phyloP scores from a whole-genome alignment of 176 grass and related monocot species.

The Triticum monococcum region DNA sequence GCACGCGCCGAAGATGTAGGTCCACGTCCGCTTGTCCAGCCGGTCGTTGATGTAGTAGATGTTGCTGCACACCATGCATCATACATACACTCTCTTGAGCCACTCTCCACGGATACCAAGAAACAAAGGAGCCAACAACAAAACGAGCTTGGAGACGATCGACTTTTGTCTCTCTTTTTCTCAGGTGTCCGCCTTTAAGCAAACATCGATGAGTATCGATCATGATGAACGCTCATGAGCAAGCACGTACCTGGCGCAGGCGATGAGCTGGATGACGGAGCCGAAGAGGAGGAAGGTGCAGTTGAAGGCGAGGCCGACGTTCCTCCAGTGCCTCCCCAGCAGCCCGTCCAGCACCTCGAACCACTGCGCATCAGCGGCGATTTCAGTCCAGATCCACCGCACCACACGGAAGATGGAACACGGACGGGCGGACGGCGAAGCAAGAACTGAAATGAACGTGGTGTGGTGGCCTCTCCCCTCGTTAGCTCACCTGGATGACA shows the following conservation, averaged over 20 bases:
- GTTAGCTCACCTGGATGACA: conserved; percentile 79
- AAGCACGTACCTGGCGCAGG: conserved; percentile 75
- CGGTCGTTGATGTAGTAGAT: conserved; percentile 99
- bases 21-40: conserved; percentile 98
- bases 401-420: not conserved
- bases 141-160: not conserved
- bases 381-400: not conserved
- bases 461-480: not conserved
- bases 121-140: not conserved
- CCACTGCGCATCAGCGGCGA: conserved; percentile 49
- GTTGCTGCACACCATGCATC: conserved; percentile 48
- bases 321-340: conserved; percentile 94
- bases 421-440: too few species aligned
- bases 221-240: not conserved
- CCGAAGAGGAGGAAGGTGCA: conserved; percentile 99
- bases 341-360: conserved; percentile 97
- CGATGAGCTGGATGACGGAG: conserved; percentile 99
- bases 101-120: not conserved
- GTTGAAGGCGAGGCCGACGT: conserved; percentile 95
- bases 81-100: not conserved
- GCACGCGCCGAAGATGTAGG: conserved; percentile 97
- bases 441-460: not conserved
- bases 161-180: not conserved
- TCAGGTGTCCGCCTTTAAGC: not conserved
- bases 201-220: not conserved